Evolutionary conservation across 2,329 filamentous ascomycete species (phyloP), one percentile per base, ranked within the genome.

Genomic region (Intubia oerlemansii): DNA sequence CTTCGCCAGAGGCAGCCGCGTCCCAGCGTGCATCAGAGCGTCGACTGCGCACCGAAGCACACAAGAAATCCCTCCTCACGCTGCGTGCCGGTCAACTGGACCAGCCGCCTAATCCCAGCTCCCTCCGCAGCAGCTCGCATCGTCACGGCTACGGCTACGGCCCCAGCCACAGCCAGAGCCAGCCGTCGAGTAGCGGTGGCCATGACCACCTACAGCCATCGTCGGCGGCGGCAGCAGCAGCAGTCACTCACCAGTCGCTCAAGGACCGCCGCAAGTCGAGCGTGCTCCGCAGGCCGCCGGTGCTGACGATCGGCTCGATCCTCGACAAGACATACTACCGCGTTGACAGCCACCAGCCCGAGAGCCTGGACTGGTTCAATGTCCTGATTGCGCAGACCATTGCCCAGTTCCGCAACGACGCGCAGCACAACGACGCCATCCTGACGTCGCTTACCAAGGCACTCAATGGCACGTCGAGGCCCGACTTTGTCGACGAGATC

Each of bases 301-400:
- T 67, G 4, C 66, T 90, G 12, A 91, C 84, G 5, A 91, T 91
- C n/a, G 76, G 76, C 28, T 90, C 82, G 8, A 93, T 98, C 35
- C 62, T 98, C 16, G 75, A 74, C 41, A 98, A 98, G 55, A 95
- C 88, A 14, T 98, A 93, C 51, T 98, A 98, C 55, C 92, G 91
- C 45, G 80, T 88, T 24, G 67, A 90, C 41, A 82, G 80, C 34
- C 88, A 98, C 49, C 88, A 95, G 50, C 88, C 88, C 1, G 88
- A 98, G 51, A 90, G 79, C 33, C 53, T 98, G 35, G 88, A 98
- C 51, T 98, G 88, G 88, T 95, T 98, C 62, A 98, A 98, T 46
- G 88, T 98, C 16, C 59, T 98, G 31, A 73, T 95, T 29, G 88
- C 84, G 3, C 88, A 98, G 52, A 92, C 88, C 1, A 90, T 98